Evolutionary conservation across 1,284 basidiomycete species (phyloP).

Genomic region (Puccinia horiana): DNA sequence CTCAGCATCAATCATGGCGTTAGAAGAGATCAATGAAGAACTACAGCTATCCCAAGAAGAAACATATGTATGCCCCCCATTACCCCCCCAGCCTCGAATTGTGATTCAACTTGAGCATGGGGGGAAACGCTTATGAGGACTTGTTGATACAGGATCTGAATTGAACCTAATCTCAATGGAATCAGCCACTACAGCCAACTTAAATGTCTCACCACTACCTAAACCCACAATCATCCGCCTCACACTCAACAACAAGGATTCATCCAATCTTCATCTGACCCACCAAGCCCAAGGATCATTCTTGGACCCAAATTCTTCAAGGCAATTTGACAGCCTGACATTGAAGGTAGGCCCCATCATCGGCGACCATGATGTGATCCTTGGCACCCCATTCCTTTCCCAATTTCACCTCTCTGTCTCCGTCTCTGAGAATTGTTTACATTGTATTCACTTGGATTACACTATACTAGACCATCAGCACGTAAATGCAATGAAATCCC

Average conservation of each 20-base stretch:
- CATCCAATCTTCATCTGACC: not conserved
- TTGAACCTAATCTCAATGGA: not conserved
- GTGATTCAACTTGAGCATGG: not conserved
- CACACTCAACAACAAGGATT: not conserved
- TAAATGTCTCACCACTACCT: not conserved
- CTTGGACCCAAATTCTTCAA: not conserved
- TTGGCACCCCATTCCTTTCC: not conserved
- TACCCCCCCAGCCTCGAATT: not conserved
- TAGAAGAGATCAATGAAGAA: not conserved
- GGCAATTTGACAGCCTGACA: not conserved
- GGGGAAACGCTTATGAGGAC: not conserved
- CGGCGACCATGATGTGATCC: not conserved
- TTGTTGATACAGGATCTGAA: not conserved
- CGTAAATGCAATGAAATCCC: not conserved
- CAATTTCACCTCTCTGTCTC: not conserved
- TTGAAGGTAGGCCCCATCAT: not conserved
- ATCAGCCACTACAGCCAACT: not conserved
- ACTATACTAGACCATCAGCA: not conserved
- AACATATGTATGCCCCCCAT: slow-evolving; percentile 1
- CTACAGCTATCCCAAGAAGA: not conserved
- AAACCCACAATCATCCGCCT: not conserved
- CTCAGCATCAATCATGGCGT: not conserved
- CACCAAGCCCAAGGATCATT: not conserved
- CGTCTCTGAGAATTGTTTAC: not conserved
- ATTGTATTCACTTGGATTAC: not conserved